Evolutionary conservation across 495 filamentous ascomycete genomes (phyloP).

Genomic region (Lepidopterella palustris): DNA sequence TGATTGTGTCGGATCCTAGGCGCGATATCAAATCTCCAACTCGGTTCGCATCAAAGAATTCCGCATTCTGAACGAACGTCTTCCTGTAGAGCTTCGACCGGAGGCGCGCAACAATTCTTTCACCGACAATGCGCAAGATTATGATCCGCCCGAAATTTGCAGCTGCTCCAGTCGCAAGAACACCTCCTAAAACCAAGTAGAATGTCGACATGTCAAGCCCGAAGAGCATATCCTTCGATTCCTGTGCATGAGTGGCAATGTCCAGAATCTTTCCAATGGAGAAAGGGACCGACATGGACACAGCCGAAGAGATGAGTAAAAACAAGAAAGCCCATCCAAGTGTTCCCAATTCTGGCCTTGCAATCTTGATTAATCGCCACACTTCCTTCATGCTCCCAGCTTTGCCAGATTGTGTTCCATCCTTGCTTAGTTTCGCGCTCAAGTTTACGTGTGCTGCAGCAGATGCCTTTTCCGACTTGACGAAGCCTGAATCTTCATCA

Average conservation of each 20-base stretch:
- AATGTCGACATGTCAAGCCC: conserved; percentile 69
- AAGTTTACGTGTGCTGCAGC: conserved; percentile 89
- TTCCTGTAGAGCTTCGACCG: conserved; percentile 82
- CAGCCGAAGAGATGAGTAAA: conserved; percentile 75
- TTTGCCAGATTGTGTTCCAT: conserved; percentile 57
- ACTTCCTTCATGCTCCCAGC: conserved; percentile 63
- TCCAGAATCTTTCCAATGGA: conserved; percentile 95
- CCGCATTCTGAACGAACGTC: conserved; percentile 90
- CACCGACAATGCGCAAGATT: conserved; percentile 88
- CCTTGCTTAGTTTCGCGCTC: conserved; percentile 76
- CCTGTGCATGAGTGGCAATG: conserved; percentile 58
- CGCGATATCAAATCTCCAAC: conserved; percentile 94
- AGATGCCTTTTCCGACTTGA: conserved; percentile 67
- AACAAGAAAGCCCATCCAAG: conserved; percentile 75
- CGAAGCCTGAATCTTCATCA: conserved; percentile 54
- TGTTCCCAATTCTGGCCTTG: conserved; percentile 70
- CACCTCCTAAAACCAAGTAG: conserved; percentile 60
- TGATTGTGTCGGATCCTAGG: conserved; percentile 90
- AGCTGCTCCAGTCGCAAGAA: conserved; percentile 65
- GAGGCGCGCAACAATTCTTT: conserved; percentile 84
- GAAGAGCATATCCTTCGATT: conserved; percentile 53
- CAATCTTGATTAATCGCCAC: conserved; percentile 83
- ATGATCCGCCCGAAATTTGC: conserved; percentile 95
- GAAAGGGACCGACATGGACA: conserved; percentile 93
- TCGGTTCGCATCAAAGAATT: conserved; percentile 97